Base-by-base conservation (phyloP, 768 basidiomycete genomes). In the Suillus paluster region DNA sequence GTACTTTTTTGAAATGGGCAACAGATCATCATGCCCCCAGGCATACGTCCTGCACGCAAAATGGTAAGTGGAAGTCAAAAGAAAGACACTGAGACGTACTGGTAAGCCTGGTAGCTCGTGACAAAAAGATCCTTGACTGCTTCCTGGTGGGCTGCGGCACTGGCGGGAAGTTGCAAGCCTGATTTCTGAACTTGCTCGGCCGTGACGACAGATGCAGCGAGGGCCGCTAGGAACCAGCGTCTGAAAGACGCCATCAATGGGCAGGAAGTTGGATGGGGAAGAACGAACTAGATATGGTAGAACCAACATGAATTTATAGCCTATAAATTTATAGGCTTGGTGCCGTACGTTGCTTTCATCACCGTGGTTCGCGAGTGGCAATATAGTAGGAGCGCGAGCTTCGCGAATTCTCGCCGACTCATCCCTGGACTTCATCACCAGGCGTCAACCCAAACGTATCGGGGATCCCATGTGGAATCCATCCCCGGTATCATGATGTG, bases 21-120 rank as follows among this genome's bases (percentile, higher is more conserved):
- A 73, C 21, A 89, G 72, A 57, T 89, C 83, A 58, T 90, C 89
- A 63, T 88, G 84, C 1, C 84, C 83, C 69, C 79, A 86, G 0
- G 89, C 88, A 63, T 80, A 81, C 38, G 78, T 63, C 67, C 87
- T 89, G 63, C 14, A 14, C 11, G 21, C 34, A 3, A 17, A 14
- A 9, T 25, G n/a, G 55, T 33, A 27, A 46, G 44, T 56, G 12
- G 14, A 50, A 3, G 15, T 27, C 33, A 10, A 42, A 30, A 15
- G 25, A 39, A 44, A 54, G 25, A 19, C 23, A 63, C 8, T 23
- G n/a, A 44, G 68, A 76, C n/a, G 54, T 25, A 85, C 87, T 76
- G 81, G 73, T 91, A 90, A 15, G 85, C 81, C 8, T 70, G 61
- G 64, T 89, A 89, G 55, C 83, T 85, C 23, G 77, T 73, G 1